Evolutionary conservation across 164 flowering plant species (phyloP).

Genomic region (Dillenia suffruticosa): DNA sequence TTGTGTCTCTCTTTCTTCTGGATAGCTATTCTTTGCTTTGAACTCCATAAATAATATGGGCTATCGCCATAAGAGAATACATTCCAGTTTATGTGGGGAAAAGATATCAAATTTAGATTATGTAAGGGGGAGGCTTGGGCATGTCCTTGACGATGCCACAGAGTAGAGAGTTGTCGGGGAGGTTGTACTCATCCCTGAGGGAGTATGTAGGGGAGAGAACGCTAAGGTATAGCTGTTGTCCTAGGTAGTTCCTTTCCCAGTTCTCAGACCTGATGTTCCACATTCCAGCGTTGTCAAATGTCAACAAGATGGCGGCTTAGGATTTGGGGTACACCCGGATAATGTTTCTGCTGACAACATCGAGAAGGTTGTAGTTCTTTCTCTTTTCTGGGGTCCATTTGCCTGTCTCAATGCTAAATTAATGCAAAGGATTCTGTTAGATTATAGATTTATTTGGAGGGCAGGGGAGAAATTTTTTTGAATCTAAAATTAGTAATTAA

Average conservation of each 20-base stretch:
- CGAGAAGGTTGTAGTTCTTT: constrained; percentile 52
- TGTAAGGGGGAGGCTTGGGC: constrained; percentile 18
- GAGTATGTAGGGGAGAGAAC: constrained; percentile 43
- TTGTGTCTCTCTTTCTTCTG: no score
- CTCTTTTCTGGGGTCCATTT: constrained; percentile 52
- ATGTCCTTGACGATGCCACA: constrained; percentile 39
- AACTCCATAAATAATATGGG: no score
- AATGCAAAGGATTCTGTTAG: no score
- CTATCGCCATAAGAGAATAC: no score
- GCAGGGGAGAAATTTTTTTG: no score
- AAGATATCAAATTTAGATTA: not conserved
- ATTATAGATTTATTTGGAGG: no score
- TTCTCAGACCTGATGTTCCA: constrained; percentile 57
- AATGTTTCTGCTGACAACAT: constrained; percentile 53
- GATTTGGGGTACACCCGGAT: constrained; percentile 59
- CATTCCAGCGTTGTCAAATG: constrained; percentile 62
- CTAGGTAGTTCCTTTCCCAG: constrained; percentile 44
- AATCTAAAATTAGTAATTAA: no score
- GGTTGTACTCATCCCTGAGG: constrained; percentile 58
- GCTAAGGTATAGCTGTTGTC: constrained; percentile 59
- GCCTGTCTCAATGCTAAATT: constrained; percentile 34
- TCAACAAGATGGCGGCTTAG: constrained; percentile 55
- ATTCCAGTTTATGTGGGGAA: no score
- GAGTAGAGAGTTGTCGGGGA: constrained; percentile 30
- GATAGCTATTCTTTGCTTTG: no score